These are phyloP conservation scores for Aspergillus texensis DNA, from an alignment of 2,329 filamentous ascomycete species.

Conservation along the genomic window DNA sequence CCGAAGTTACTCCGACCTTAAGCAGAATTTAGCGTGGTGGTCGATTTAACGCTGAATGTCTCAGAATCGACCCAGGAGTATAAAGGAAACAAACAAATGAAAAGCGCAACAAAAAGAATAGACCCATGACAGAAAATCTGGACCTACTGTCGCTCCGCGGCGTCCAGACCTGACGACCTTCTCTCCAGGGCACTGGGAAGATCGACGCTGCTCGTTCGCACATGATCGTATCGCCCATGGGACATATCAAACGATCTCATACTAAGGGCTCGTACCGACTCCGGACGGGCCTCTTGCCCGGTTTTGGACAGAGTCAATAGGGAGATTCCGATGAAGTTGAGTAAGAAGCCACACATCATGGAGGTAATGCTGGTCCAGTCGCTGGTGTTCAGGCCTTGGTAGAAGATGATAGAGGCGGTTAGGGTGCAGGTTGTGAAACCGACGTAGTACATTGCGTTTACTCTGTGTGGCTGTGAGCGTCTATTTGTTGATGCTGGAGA, in stretches of 20 bases:
- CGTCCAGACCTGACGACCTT: neutral
- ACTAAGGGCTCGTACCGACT: neutral
- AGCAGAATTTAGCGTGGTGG: neutral
- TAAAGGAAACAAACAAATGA: neutral
- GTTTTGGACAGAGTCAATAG: slow-evolving; percentile 80
- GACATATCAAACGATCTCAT: neutral
- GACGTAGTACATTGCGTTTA: slow-evolving; percentile 96
- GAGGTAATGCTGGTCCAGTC: slow-evolving; percentile 91
- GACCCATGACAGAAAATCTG: neutral
- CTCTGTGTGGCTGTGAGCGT: slow-evolving; percentile 54
- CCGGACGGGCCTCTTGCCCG: neutral
- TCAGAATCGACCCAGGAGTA: neutral
- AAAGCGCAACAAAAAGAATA: neutral
- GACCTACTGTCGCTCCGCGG: neutral
- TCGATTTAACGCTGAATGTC: neutral
- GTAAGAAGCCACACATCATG: slow-evolving; percentile 86
- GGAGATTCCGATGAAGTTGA: slow-evolving; percentile 95
- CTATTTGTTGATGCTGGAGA: too few relatives aligned
- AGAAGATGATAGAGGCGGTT: slow-evolving; percentile 92
- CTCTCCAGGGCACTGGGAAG: neutral
- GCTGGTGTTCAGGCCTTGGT: slow-evolving; percentile 92
- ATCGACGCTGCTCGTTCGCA: neutral
- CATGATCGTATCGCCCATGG: neutral
- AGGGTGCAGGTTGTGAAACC: slow-evolving; percentile 95
- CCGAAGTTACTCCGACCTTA: neutral